Conservation (phyloP, 1,284 basidiomycete genomes). For the Sphagnurus paluster region DNA sequence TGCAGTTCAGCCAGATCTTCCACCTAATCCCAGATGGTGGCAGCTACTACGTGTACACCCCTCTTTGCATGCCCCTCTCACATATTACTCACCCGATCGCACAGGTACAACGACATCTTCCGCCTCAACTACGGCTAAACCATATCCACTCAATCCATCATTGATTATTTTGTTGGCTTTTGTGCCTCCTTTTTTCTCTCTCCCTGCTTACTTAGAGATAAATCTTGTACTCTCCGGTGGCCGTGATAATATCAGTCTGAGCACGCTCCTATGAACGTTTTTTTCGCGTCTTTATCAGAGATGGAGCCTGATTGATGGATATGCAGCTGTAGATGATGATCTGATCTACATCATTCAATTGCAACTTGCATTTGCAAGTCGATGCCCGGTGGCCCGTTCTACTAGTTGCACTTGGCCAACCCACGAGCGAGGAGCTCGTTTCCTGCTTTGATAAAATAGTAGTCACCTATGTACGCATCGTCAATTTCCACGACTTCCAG, state of each 20-base stretch:
- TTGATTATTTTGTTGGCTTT: neutral
- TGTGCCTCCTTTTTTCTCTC: neutral
- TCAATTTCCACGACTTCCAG: neutral
- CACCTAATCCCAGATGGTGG: slow-evolving; percentile 80
- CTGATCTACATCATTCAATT: too few relatives aligned
- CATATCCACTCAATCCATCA: neutral
- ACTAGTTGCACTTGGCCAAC: slow-evolving; percentile 32
- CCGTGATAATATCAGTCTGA: slow-evolving; percentile 10
- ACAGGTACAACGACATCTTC: slow-evolving; percentile 86
- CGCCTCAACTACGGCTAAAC: slow-evolving; percentile 70
- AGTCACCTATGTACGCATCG: slow-evolving; percentile 36
- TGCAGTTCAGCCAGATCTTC: slow-evolving; percentile 91
- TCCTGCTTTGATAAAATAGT: slow-evolving; percentile 45
- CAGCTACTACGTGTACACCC: slow-evolving; percentile 82
- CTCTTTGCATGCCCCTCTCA: neutral
- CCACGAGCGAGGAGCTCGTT: slow-evolving; percentile 41
- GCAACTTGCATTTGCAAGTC: too few relatives aligned
- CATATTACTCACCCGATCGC: neutral
- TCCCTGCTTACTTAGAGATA: slow-evolving; percentile 3
- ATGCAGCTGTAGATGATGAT: neutral
- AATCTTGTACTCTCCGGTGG: slow-evolving; percentile 7
- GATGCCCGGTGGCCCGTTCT: too few relatives aligned
- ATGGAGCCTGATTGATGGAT: slow-evolving; percentile 2
- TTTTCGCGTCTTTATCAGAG: neutral
- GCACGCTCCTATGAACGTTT: slow-evolving; percentile 2